phyloP scores from a whole-genome alignment of 129 eudicot species.

The Artemisia tridentata region DNA sequence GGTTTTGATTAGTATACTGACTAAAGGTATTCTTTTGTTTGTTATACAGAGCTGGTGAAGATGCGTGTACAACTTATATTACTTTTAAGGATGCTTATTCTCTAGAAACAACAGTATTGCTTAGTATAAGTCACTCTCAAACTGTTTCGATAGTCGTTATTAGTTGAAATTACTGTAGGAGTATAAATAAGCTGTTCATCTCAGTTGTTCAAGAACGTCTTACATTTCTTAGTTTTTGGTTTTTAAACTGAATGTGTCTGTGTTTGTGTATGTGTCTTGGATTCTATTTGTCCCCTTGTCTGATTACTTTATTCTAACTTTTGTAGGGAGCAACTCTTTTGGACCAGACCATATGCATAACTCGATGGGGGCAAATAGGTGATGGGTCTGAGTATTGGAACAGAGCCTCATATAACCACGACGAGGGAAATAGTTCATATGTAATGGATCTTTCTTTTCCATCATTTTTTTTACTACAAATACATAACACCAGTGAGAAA shows the following conservation, averaged over 20 bases:
- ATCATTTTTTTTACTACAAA: too few species aligned
- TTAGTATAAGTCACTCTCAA: conserved; percentile 64
- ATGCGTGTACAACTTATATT: conserved; percentile 81
- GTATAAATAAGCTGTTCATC: too few species aligned
- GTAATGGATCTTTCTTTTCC: too few species aligned
- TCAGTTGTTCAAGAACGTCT: too few species aligned
- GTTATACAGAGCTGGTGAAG: conserved; percentile 75
- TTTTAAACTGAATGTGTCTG: too few species aligned
- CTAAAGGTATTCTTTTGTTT: conserved; percentile 22
- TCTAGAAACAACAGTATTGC: conserved; percentile 85
- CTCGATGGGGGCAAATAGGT: conserved; percentile 73
- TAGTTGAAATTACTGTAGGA: not conserved
- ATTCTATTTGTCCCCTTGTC: too few species aligned
- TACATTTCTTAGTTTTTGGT: too few species aligned
- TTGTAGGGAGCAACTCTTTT: conserved; percentile 87
- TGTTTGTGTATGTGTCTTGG: too few species aligned
- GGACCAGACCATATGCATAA: conserved; percentile 84
- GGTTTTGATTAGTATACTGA: conserved; percentile 26
- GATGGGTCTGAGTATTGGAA: conserved; percentile 73
- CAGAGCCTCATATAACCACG: too few species aligned
- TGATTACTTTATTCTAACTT: conserved; percentile 5
- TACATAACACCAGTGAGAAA: too few species aligned
- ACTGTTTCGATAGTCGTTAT: conserved; percentile 3
- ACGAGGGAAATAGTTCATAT: too few species aligned
- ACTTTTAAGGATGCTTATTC: conserved; percentile 77